Percentiles rank a stretch among this genome's conserved stretches.
These are phyloP conservation scores for Athelia psychrophila DNA, from an alignment of 1,284 basidiomycete species.

Conservation along the genomic window DNA sequence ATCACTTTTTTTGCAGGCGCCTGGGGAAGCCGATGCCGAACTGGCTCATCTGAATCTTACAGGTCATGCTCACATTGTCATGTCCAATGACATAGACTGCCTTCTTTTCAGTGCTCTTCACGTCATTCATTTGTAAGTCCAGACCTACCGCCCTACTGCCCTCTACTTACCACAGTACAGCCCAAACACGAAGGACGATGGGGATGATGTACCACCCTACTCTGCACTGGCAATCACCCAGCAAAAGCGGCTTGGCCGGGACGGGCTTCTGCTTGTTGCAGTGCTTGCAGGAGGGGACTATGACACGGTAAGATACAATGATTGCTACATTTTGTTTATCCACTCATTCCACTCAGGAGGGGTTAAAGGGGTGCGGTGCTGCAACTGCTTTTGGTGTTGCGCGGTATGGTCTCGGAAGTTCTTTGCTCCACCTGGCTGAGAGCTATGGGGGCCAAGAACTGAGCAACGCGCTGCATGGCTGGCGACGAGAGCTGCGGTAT, in stretches of 20 bases:
- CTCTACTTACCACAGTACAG: conserved; percentile 34
- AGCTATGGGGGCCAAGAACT: neutral
- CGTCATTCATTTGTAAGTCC: conserved; percentile 73
- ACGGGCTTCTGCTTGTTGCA: conserved; percentile 84
- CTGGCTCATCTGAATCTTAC: conserved; percentile 82
- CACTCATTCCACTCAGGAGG: too few relatives aligned
- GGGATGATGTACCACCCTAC: conserved; percentile 47
- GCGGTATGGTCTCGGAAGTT: conserved; percentile 67
- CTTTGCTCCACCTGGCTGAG: conserved; percentile 57
- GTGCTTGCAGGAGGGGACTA: conserved; percentile 92
- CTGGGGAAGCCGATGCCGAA: conserved; percentile 96
- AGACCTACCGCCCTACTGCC: conserved; percentile 13
- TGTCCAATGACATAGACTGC: conserved; percentile 93
- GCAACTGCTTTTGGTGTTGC: conserved; percentile 67
- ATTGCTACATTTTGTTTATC: neutral
- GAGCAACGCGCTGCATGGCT: neutral
- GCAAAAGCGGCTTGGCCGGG: conserved; percentile 60
- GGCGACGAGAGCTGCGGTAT: neutral
- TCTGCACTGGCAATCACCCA: conserved; percentile 16
- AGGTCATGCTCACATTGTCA: conserved; percentile 84
- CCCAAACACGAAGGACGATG: conserved; percentile 70
- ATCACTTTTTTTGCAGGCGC: conserved; percentile 58
- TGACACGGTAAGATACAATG: conserved; percentile 43
- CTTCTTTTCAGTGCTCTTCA: conserved; percentile 86
- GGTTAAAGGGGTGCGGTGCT: conserved; percentile 60